Percentiles rank a stretch among this genome's conserved stretches.
Evolutionary conservation across 768 basidiomycete genomes (phyloP).

Genomic region (Coprinellus micaceus): DNA sequence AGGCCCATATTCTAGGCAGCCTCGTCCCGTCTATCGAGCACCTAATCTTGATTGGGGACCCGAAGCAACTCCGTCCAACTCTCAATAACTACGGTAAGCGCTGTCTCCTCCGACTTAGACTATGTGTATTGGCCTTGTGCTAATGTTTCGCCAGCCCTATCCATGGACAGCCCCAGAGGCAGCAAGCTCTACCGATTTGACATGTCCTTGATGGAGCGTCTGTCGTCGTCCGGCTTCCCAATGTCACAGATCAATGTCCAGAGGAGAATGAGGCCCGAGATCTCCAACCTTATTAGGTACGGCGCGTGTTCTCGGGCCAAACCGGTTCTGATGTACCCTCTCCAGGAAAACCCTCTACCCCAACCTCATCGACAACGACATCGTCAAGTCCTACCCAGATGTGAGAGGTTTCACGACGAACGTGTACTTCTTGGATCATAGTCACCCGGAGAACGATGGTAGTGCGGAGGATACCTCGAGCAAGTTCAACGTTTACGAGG

Average conservation of each 20-base stretch:
- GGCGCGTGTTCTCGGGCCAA: not conserved
- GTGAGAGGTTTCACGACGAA: conserved; percentile 63
- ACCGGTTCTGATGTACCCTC: not conserved
- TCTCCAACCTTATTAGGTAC: conserved; percentile 59
- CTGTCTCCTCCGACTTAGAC: conserved; percentile 2
- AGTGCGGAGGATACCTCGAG: conserved; percentile 58
- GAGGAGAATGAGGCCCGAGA: conserved; percentile 69
- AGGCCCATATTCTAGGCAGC: conserved; percentile 67
- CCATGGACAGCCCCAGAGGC: conserved; percentile 61
- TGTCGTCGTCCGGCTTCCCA: conserved; percentile 49
- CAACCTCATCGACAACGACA: conserved; percentile 50
- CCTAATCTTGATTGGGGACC: conserved; percentile 78
- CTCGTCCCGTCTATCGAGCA: conserved; percentile 67
- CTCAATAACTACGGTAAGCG: conserved; percentile 60
- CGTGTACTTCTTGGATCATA: conserved; percentile 66
- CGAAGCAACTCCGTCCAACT: conserved; percentile 68
- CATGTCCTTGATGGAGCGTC: conserved; percentile 73
- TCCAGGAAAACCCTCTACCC: conserved; percentile 59
- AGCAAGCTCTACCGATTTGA: conserved; percentile 59
- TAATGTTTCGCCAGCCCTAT: too few relatives aligned
- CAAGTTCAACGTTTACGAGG: conserved; percentile 69
- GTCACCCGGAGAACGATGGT: conserved; percentile 51
- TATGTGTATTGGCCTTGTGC: conserved; percentile 22
- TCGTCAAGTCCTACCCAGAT: conserved; percentile 47
- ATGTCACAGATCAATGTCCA: conserved; percentile 71